Evolutionary conservation across 2,329 filamentous ascomycete genomes (phyloP), one percentile per base, ranked within the genome.

Genomic region (Fusarium luffae): DNA sequence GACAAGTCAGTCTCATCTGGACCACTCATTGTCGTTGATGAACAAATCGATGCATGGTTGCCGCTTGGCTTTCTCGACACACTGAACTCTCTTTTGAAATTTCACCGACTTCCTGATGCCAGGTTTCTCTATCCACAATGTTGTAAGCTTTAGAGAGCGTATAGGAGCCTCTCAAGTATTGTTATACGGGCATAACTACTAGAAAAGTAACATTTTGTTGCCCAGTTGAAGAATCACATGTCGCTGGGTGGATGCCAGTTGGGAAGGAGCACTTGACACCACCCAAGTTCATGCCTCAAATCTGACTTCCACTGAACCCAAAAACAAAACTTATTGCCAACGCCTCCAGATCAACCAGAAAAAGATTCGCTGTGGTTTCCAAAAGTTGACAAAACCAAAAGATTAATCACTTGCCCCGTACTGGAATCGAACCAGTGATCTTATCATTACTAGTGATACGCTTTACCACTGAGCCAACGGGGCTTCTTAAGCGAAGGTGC

Each of bases 381-480:
- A 5, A 12, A 25, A 28, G 42, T 18, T 4, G 14, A 3, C 37
- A 37, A 47, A 34, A 23, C 14, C 23, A 42, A 70, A 54, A 37
- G 4, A 19, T 12, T 8, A 21, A 1, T 32, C 30, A 5, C 54
- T n/a, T 77, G 74, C 76, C 75, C 70, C 74, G 69, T 77, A 74
- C 70, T 70, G 70, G 75, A 77, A 77, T 77, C 76, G 76, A 77
- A 77, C 76, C 72, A 71, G 70, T 74, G 76, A 77, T 76, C 76
- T 78, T 77, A 69, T 77, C 76, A 78, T 76, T 77, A 77, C 76
- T 78, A 78, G 76, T 78, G 76, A 78, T 70, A 77, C 76, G 76
- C 76, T 77, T 73, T 78, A 78, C 76, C 76, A 77, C 76, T 78
- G 67, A 78, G 76, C 76, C 75, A 78, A 77, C 70, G 73, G 68